phyloP scores from a whole-genome alignment of 2,329 filamentous ascomycete species.

The Pseudogymnoascus sp. region DNA sequence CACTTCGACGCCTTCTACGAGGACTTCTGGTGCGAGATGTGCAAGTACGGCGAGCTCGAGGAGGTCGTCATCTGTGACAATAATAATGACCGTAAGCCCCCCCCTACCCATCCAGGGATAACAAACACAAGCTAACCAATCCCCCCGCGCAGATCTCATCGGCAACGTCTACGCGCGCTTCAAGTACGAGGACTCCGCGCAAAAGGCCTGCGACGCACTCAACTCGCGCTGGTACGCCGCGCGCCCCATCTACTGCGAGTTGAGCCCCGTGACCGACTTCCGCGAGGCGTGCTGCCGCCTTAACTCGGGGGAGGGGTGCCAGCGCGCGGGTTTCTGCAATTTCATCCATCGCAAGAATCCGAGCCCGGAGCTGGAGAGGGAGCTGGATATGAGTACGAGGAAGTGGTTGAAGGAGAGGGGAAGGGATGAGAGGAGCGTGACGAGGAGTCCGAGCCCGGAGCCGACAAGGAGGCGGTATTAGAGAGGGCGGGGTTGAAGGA shows the following conservation, averaged over 20 bases:
- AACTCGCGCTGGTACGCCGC: conserved; percentile 97
- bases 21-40: conserved; percentile 99
- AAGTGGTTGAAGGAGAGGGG: conserved; percentile 90
- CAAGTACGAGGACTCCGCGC: conserved; percentile 97
- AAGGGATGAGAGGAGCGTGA: conserved; percentile 74
- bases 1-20: conserved; percentile 99
- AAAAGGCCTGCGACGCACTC: conserved; percentile 86
- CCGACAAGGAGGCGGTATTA: conserved; percentile 67
- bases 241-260: conserved; percentile 94
- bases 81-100: conserved; percentile 82
- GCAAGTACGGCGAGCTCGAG: conserved; percentile 95
- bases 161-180: conserved; percentile 99
- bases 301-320: conserved; percentile 91
- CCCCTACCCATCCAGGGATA: background rate
- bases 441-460: conserved; percentile 78
- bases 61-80: conserved; percentile 99
- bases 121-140: background rate
- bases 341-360: conserved; percentile 99
- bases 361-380: conserved; percentile 75
- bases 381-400: conserved; percentile 82
- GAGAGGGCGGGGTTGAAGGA: conserved; percentile 12
- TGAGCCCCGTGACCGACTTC: conserved; percentile 95
- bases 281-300: conserved; percentile 93
- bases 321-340: conserved; percentile 95
- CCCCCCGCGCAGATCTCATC: conserved; percentile 62